These are phyloP conservation scores for Aspergillus hortae DNA, from an alignment of 2,329 filamentous ascomycete genomes.

Conservation along the genomic window DNA sequence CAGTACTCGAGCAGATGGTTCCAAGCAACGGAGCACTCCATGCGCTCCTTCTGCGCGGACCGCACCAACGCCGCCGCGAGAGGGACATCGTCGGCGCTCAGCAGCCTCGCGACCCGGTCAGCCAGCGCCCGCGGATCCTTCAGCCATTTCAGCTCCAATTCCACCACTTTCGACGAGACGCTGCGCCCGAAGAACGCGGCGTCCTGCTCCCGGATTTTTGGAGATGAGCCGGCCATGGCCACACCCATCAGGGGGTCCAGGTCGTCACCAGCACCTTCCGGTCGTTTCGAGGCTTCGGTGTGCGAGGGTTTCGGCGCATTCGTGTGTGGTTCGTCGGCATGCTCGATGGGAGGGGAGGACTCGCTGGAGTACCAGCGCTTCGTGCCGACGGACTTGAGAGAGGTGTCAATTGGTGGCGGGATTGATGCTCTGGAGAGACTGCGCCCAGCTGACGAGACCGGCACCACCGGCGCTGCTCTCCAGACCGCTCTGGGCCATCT, in stretches of 20 bases:
- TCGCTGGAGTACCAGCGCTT: constrained; percentile 3
- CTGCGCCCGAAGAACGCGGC: neutral
- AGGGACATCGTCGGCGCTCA: constrained; percentile 58
- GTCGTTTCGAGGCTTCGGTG: neutral
- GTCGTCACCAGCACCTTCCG: neutral
- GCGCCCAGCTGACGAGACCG: neutral
- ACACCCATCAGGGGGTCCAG: constrained; percentile 11
- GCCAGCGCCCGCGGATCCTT: constrained; percentile 71
- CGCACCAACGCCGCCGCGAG: constrained; percentile 68
- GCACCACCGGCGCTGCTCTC: neutral
- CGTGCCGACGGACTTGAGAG: neutral
- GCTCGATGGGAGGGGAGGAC: neutral
- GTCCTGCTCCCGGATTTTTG: neutral
- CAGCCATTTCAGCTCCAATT: constrained; percentile 60
- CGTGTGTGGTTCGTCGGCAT: neutral
- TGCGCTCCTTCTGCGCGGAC: constrained; percentile 59
- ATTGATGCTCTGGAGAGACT: neutral
- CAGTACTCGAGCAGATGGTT: constrained; percentile 77
- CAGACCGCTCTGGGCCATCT: constrained; percentile 6
- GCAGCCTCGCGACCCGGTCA: constrained; percentile 59
- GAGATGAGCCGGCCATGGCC: constrained; percentile 10
- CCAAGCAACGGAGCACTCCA: constrained; percentile 73
- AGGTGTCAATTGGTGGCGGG: neutral
- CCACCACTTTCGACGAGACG: constrained; percentile 6
- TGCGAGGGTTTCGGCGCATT: neutral